Conservation (phyloP, 2,329 filamentous ascomycete genomes). For the Cordyceps tenuipes region DNA sequence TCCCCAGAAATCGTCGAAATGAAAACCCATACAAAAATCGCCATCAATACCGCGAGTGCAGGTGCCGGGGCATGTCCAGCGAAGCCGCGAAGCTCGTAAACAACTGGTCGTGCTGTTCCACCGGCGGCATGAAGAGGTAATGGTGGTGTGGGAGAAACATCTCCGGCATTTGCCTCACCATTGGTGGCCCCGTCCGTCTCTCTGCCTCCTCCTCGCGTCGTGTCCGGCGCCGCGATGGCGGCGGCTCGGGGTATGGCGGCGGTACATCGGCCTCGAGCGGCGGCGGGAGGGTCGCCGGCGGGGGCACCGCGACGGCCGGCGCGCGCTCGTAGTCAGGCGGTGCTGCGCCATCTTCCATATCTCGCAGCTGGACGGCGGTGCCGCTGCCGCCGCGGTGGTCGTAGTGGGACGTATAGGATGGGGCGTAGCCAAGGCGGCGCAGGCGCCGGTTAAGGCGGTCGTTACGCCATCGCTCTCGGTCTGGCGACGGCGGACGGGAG, state of each 20-base stretch:
- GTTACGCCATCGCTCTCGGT: background rate
- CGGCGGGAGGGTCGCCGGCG: background rate
- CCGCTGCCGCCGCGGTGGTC: background rate
- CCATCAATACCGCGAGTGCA: background rate
- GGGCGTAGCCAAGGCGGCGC: background rate
- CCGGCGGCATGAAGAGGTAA: conserved; percentile 2
- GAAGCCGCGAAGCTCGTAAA: background rate
- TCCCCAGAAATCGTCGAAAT: background rate
- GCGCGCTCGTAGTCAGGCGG: background rate
- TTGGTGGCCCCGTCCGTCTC: background rate
- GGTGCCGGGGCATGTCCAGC: conserved; percentile 2
- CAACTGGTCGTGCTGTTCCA: background rate
- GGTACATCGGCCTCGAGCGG: background rate
- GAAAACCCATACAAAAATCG: background rate
- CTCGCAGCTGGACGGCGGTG: conserved; percentile 2
- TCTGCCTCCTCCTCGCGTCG: background rate
- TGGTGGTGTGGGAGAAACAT: background rate
- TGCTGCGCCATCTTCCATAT: background rate
- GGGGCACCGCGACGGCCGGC: background rate
- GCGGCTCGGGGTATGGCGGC: background rate
- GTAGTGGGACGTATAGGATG: background rate
- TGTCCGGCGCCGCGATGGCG: background rate
- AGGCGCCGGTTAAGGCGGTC: conserved; percentile 6
- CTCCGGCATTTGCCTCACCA: background rate
- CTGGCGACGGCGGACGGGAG: background rate